Evolutionary conservation across 2,329 filamentous ascomycete genomes (phyloP).

Genomic region (Reticulascus tulasneorum): DNA sequence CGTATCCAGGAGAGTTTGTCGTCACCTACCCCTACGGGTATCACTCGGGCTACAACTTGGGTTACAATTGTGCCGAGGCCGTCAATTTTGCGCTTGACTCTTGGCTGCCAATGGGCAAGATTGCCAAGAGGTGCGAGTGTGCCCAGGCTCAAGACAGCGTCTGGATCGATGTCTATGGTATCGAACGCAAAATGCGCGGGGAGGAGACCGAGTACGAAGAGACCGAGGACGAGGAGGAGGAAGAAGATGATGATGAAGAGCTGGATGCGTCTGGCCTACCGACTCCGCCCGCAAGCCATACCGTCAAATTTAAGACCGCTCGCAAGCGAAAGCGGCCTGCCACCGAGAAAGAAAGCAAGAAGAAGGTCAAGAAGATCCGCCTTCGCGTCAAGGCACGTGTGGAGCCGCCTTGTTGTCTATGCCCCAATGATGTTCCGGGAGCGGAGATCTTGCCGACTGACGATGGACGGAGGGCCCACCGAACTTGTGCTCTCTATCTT

Average conservation of each 20-base stretch:
- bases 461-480: slow-evolving; percentile 81
- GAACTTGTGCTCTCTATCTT: slow-evolving; percentile 83
- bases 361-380: slow-evolving; percentile 71
- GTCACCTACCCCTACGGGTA: slow-evolving; percentile 99
- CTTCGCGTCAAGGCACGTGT: slow-evolving; percentile 67
- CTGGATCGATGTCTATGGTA: slow-evolving; percentile 95
- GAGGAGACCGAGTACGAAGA: slow-evolving; percentile 84
- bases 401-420: slow-evolving; percentile 83
- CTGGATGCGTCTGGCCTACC: slow-evolving; percentile 66
- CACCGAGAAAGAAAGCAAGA: slow-evolving; percentile 38
- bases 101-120: slow-evolving; percentile 91
- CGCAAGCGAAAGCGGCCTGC: slow-evolving; percentile 64
- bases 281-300: slow-evolving; percentile 58
- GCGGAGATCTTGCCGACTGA: slow-evolving; percentile 83
- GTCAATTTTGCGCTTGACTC: slow-evolving; percentile 97
- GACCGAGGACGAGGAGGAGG: slow-evolving; percentile 68
- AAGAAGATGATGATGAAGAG: slow-evolving; percentile 61
- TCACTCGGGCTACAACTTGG: slow-evolving; percentile 95
- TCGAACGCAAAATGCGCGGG: slow-evolving; percentile 88
- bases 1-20: slow-evolving; percentile 95
- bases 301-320: slow-evolving; percentile 24
- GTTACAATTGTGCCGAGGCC: slow-evolving; percentile 97
- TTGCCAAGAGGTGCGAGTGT: slow-evolving; percentile 95
- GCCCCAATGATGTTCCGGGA: slow-evolving; percentile 82
- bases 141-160: slow-evolving; percentile 94